phyloP scores from a whole-genome alignment of 371 early-diverging fungal species.

The Catenaria anguillulae region DNA sequence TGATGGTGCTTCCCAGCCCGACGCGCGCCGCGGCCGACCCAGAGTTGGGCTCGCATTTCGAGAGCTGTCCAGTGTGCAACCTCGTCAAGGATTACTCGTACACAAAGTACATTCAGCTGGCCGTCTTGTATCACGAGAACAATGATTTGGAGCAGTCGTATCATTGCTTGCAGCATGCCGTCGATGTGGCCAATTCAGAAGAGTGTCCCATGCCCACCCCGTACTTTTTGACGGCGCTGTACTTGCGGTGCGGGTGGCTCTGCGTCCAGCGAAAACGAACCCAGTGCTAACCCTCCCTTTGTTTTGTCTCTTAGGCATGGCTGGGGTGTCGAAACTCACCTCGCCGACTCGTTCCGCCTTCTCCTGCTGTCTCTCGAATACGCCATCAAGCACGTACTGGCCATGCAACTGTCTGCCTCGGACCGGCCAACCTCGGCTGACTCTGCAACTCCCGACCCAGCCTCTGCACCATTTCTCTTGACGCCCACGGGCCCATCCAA shows the following conservation, averaged over 20 bases:
- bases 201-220: not conserved
- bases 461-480: not conserved
- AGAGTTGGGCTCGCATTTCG: not conserved
- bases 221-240: not conserved
- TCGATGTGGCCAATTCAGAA: not conserved
- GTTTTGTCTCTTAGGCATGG: not conserved
- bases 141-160: not conserved
- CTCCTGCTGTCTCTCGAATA: not conserved
- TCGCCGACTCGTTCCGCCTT: not conserved
- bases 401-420: not conserved
- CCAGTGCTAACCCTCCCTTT: no score
- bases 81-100: not conserved
- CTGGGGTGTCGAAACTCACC: not conserved
- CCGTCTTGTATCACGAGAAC: not conserved
- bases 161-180: not conserved
- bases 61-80: not conserved
- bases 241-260: not conserved
- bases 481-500: not conserved
- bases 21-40: no score
- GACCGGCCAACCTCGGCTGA: no score
- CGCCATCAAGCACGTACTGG: not conserved
- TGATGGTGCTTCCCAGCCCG: not conserved
- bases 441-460: not conserved
- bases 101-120: constrained; percentile 3
- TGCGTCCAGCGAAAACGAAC: no score